Conservation (phyloP, 208 protist genomes). For the Leishmania amazonensis region DNA sequence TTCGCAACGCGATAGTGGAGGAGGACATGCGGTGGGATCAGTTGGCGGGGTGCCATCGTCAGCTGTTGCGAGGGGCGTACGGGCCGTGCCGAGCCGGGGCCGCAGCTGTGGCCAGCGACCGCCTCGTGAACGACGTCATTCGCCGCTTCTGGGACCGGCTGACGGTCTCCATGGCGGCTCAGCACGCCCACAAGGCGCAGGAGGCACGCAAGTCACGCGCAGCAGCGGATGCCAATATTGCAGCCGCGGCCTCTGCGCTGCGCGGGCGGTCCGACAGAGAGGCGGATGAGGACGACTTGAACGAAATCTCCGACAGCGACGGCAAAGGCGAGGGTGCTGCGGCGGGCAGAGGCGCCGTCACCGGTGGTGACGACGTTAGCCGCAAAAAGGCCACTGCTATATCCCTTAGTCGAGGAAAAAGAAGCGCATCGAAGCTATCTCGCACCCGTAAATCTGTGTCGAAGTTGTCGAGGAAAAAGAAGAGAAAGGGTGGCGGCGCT, state of each 20-base stretch:
- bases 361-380: neutral
- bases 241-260: slow-evolving; percentile 5
- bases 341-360: neutral
- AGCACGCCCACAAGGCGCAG: slow-evolving; percentile 31
- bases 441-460: slow-evolving; percentile 1
- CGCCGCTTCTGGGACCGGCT: slow-evolving; percentile 82
- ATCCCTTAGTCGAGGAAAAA: neutral
- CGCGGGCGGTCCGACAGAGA: neutral
- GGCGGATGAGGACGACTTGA: slow-evolving; percentile 32
- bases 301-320: slow-evolving; percentile 18
- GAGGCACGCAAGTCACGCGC: slow-evolving; percentile 25
- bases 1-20: slow-evolving; percentile 39
- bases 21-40: slow-evolving; percentile 69
- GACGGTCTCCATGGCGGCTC: slow-evolving; percentile 64
- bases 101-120: slow-evolving; percentile 37
- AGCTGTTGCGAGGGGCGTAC: slow-evolving; percentile 49
- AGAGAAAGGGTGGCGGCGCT: neutral
- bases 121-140: slow-evolving; percentile 73
- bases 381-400: neutral
- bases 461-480: slow-evolving; percentile 28
- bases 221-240: slow-evolving; percentile 17
- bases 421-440: neutral
- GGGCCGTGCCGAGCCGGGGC: slow-evolving; percentile 28
- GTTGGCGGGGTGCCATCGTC: slow-evolving; percentile 65
- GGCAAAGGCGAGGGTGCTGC: neutral